phyloP scores from a whole-genome alignment of 768 basidiomycete species.

The Suillus brevipes region DNA sequence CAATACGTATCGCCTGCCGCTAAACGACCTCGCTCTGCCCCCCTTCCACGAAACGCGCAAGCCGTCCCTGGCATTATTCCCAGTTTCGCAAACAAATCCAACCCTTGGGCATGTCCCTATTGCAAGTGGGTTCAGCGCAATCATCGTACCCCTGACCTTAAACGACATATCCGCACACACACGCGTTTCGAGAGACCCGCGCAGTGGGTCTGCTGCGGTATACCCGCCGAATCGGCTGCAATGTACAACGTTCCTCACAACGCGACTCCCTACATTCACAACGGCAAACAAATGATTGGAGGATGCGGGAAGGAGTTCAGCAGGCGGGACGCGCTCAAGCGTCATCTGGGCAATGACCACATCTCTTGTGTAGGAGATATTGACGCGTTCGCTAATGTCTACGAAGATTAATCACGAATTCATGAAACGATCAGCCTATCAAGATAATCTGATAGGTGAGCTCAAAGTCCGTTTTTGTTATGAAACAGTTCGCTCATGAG shows the following conservation, averaged over 20 bases:
- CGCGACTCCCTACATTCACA: slow-evolving; percentile 29
- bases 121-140: slow-evolving; percentile 51
- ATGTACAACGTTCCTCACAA: slow-evolving; percentile 21
- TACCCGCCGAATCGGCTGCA: slow-evolving; percentile 28
- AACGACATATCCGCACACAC: slow-evolving; percentile 59
- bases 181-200: slow-evolving; percentile 36
- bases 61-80: slow-evolving; percentile 24
- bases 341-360: slow-evolving; percentile 39
- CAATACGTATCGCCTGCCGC: slow-evolving; percentile 4
- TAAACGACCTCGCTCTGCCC: slow-evolving; percentile 34
- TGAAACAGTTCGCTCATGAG: background rate
- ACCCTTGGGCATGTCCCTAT: slow-evolving; percentile 45
- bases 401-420: slow-evolving; percentile 19
- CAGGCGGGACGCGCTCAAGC: slow-evolving; percentile 41
- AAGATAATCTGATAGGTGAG: background rate
- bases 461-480: background rate
- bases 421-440: background rate
- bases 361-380: slow-evolving; percentile 36
- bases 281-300: slow-evolving; percentile 34
- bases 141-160: slow-evolving; percentile 56
- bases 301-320: slow-evolving; percentile 41
- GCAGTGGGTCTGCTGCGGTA: slow-evolving; percentile 41
- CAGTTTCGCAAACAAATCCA: slow-evolving; percentile 27
- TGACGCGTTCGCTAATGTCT: slow-evolving; percentile 26
- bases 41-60: slow-evolving; percentile 49